Evolutionary conservation across 2,329 filamentous ascomycete species (phyloP).

Genomic region (Pseudogymnoascus sp.): DNA sequence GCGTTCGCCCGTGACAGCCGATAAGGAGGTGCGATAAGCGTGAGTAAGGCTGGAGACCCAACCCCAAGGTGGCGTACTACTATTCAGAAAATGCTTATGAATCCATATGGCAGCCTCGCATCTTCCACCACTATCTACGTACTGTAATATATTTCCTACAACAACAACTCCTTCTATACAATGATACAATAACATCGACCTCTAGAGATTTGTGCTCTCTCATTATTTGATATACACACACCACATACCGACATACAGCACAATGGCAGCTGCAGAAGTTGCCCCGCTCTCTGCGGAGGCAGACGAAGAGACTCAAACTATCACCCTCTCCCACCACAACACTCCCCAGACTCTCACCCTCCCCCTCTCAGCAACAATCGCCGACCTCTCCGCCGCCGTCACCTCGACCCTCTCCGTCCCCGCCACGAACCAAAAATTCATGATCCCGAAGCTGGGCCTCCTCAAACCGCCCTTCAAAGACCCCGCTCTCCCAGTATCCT

Average conservation of each 20-base stretch:
- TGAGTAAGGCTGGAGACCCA: not conserved
- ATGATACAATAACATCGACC: constrained; percentile 3
- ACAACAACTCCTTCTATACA: not conserved
- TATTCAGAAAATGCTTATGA: constrained; percentile 4
- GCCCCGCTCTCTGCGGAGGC: not conserved
- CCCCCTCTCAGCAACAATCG: constrained; percentile 39
- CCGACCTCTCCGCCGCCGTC: constrained; percentile 55
- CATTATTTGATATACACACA: not conserved
- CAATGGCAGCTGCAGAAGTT: constrained; percentile 1
- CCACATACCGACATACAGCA: not conserved
- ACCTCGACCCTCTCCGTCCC: constrained; percentile 52
- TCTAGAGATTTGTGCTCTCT: constrained; percentile 1
- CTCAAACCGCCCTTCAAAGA: constrained; percentile 59
- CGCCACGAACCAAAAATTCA: constrained; percentile 58
- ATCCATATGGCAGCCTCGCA: constrained; percentile 1
- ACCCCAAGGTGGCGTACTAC: constrained; percentile 6
- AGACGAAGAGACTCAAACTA: constrained; percentile 29
- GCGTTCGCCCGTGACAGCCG: constrained; percentile 1
- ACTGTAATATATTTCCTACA: not conserved
- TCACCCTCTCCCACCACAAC: constrained; percentile 43
- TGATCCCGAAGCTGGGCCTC: constrained; percentile 58
- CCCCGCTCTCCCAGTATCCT: constrained; percentile 40
- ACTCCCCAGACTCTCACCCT: constrained; percentile 39
- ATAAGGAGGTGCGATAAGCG: not conserved
- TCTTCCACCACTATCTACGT: not conserved